Base-by-base conservation (phyloP, 352 stramenopile genomes). In the Pythium phragmiticola region DNA sequence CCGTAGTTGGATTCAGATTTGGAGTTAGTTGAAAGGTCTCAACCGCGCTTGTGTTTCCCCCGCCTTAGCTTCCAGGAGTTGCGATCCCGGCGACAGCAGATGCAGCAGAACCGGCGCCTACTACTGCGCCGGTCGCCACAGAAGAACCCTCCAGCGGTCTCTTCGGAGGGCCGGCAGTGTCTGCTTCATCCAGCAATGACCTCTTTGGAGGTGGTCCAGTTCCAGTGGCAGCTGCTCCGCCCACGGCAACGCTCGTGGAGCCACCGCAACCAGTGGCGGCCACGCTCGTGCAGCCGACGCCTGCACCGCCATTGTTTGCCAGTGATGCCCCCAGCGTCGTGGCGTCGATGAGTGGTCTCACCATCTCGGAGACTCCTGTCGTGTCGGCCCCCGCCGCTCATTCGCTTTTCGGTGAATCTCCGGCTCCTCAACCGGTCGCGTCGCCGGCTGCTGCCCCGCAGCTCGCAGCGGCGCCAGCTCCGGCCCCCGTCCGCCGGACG, bases 321-420 rank as follows among this genome's bases (percentile, higher is more conserved):
- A 57, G 49, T 23, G 39, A 52, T 30, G 26, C 26, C 9, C 47
- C 30, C 5, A 61, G 43, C 23, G 62, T 69, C 7, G 30, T 45
- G 11, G 37, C 47, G 5, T 64, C 54, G 1, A 41, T 69, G 28
- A 49, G 62, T 23, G 60, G 28, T 19, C 55, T 69, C 1, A 60
- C 49, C 9, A 50, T 69, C 21, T 65, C 53, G 33, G 70, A 54
- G 19, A 28, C 50, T 19, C 61, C 66, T 37, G 45, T 51, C 16
- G 34, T 50, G 23, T 37, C 47, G 49, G 12, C 53, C 54, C 62
- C 58, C 49, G 34, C 68, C 12, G 33, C 63, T 16, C 16, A 56
- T 13, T 61, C 55, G 17, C 56, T 65, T 7, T 70, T 70, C 30
- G 56, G 50, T 0, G 36, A 13, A 41, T 34, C 58, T 4, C 21